Base-by-base conservation (phyloP, 306 rosid genomes). In the Ochetophila trinervis region DNA sequence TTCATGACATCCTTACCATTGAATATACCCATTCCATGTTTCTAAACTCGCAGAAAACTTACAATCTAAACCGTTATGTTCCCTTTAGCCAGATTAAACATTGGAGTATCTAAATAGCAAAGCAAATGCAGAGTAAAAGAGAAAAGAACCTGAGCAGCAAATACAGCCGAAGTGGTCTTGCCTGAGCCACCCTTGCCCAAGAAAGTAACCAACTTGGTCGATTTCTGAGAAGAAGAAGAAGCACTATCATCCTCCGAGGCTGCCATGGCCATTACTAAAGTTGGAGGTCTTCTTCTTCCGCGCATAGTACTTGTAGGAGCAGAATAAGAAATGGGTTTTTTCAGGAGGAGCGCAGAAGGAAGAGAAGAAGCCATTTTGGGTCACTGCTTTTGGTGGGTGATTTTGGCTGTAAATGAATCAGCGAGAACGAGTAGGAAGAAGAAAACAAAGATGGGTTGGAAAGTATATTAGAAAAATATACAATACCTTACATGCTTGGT, bases 151-250 rank as follows among this genome's bases (percentile, higher is more conserved):
- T 89, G 93, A 58, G 96, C 98, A 19, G 96, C 95, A 74, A 89
- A 86, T 64, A 89, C 73, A 48, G 98, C 95, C 2, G 98, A 83
- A 17, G 95, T 78, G 60, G 98, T 92, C 78, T 92, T 92, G 27
- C 96, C 96, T 0, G 95, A 92, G 55, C 98, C 98, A 53, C 98
- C 98, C 80, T 92, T 89, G 32, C 98, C 98, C 62, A 92, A 81
- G 78, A 92, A 92, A 52, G 98, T 87, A 75, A 89, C 72, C 80
- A 89, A 71, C 62, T 87, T 79, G 4, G 91, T 78, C 13, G 86
- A 53, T 23, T 65, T 64, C 16, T 69, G 73, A 55, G 83, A 63
- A 17, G 87, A 70, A 55, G 83, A 63, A 17, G 87, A 70, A 62
- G 50, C 22, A 22, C 45, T 65, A 16, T 18, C 64, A 57, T 23